A percentile compares a stretch with the other conserved stretches of the same genome.
Conservation (phyloP, 192 early-diverging fungal genomes). For the Martensiomyces pterosporus region DNA sequence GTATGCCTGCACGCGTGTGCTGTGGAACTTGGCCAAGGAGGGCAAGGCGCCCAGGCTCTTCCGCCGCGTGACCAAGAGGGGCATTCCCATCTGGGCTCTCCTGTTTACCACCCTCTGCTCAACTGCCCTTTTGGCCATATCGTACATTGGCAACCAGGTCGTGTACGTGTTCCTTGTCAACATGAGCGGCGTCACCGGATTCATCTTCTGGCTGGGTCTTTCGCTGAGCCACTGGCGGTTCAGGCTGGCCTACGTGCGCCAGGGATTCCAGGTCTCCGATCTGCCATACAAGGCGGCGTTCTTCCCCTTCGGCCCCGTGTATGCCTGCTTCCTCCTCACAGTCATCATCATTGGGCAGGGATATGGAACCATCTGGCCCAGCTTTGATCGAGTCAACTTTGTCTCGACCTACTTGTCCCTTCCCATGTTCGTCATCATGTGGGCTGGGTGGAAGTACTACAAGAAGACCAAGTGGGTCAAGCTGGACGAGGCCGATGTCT, state of each 20-base stretch:
- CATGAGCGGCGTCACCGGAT: constrained; percentile 71
- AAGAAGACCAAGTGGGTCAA: constrained; percentile 58
- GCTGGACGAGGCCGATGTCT: constrained; percentile 59
- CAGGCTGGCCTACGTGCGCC: constrained; percentile 69
- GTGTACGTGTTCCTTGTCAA: constrained; percentile 69
- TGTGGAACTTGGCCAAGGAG: constrained; percentile 76
- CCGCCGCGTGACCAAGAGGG: constrained; percentile 53
- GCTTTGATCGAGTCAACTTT: constrained; percentile 50
- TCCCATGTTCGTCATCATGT: constrained; percentile 60
- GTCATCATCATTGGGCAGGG: constrained; percentile 61
- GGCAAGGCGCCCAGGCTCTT: constrained; percentile 69
- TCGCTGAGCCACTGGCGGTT: constrained; percentile 77
- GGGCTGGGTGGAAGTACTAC: constrained; percentile 59
- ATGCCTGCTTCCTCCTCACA: constrained; percentile 59
- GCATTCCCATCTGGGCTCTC: constrained; percentile 45
- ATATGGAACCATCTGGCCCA: constrained; percentile 53
- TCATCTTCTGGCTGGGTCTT: constrained; percentile 84
- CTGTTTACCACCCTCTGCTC: constrained; percentile 61
- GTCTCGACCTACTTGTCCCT: constrained; percentile 61
- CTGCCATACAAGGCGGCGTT: constrained; percentile 74
- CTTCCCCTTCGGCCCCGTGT: constrained; percentile 69
- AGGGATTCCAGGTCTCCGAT: constrained; percentile 57
- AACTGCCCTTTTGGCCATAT: constrained; percentile 57
- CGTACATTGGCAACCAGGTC: constrained; percentile 60
- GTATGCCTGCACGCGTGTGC: constrained; percentile 76